These are phyloP conservation scores for Trypanosoma boissoni DNA, from an alignment of 208 protist genomes.

Conservation along the genomic window DNA sequence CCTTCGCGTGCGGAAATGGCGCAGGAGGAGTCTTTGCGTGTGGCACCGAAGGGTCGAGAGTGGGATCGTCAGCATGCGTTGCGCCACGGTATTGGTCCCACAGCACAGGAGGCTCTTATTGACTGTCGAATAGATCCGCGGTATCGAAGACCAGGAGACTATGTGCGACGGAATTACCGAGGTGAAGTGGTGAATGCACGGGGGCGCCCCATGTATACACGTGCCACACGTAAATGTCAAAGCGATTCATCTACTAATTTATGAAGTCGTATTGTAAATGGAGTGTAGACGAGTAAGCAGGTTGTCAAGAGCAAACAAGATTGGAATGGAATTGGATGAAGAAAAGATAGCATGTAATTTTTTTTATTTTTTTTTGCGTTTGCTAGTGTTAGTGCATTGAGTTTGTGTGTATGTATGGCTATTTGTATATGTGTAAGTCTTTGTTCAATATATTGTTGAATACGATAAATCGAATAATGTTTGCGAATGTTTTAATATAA, in stretches of 20 bases:
- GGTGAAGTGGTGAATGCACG: conserved; percentile 17
- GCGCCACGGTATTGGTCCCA: conserved; percentile 40
- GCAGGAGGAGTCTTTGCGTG: conserved; percentile 23
- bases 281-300: no score
- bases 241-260: background rate
- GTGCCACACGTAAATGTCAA: background rate
- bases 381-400: no score
- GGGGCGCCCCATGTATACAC: conserved; percentile 8
- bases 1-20: conserved; percentile 9
- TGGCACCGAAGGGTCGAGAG: conserved; percentile 56
- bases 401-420: no score
- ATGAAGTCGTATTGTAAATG: no score
- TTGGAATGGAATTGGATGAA: no score
- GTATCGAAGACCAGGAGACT: conserved; percentile 68
- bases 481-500: no score
- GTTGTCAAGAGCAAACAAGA: no score
- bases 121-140: conserved; percentile 58
- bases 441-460: no score
- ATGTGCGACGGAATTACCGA: conserved; percentile 23
- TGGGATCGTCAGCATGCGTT: conserved; percentile 83
- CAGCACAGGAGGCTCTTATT: conserved; percentile 71
- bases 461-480: no score
- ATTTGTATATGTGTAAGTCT: no score
- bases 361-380: no score
- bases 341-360: no score